Evolutionary conservation across 345 rosid species (phyloP), one percentile per base, ranked within the genome.

Genomic region (Clausena lansium): DNA sequence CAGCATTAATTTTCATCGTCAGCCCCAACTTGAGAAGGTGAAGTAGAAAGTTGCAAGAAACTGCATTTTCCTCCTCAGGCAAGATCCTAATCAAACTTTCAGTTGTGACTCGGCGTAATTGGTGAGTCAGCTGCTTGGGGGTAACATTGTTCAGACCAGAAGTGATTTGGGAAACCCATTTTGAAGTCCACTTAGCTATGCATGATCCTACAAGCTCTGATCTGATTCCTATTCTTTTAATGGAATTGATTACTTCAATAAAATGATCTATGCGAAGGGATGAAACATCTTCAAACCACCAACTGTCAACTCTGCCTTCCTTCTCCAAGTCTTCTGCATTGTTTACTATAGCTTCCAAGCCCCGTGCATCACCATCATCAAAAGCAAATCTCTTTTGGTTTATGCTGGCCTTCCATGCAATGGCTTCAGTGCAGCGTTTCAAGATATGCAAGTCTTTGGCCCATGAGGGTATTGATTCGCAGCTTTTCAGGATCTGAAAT

Each of bases 281-380:
- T 9, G 89, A 81, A 66, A 89, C 86, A 74, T 91, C 91, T 76
- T 86, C 88, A 70, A 83, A 80, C 89, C 92, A 89, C 92, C 94
- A 89, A 30, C 82, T 62, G 13, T 85, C 83, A 22, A 65, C 70
- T 36, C 63, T 7, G 20, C 50, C 78, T 64, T 67, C 76, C 7
- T 13, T 47, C 76, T 72, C 75, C 11, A 15, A 60, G 59, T 71
- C 70, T 61, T 66, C 71, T 4, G 17, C 30, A 13, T 73, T 71
- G 45, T 77, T 79, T 32, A n/a, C 52, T 3, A 66, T 52, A 71
- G 41, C 30, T 38, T 27, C 69, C 27, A 70, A 70, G 73, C 60
- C 7, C 13, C 38, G 55, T n/a, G 71, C 69, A 69, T 81, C 73
- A 36, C 58, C 59, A 17, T 39, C 62, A 20, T 47, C 57, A 5